Base-by-base conservation (phyloP, 1,284 basidiomycete genomes). In the Sphagnurus paluster region DNA sequence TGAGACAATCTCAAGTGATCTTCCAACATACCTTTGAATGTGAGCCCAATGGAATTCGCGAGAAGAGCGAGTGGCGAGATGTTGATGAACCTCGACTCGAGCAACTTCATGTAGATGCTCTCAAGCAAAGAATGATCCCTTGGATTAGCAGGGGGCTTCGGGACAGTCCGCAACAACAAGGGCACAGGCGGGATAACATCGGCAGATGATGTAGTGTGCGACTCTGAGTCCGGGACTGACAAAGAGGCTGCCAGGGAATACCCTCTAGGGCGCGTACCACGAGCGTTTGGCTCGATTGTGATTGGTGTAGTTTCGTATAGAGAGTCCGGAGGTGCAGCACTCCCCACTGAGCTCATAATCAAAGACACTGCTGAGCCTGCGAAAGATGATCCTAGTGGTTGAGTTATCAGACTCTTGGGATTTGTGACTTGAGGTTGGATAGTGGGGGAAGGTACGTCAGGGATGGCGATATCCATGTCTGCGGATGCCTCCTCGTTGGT, bases 111-210 rank as follows among this genome's bases (percentile, higher is more conserved):
- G 64, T 85, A 87, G n/a, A 86, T 81, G 36, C 65, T 64, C 53
- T 83, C 77, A 17, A 88, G 66, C 14, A 84, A 52, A 0, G 74
- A 73, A 58, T 88, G 85, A 52, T 88, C 82, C n/a, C 81, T 70
- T 3, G 84, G 84, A 56, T 87, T 80, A 4, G 57, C 52, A 0
- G 76, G 72, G 2, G 67, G 58, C 42, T 67, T 69, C 9, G 67
- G 60, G 44, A 60, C 51, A 5, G 67, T 67, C 17, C 64, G 57
- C 24, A 70, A 57, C 42, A 75, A 49, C 30, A 43, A 37, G n/a
- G 48, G 53, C 4, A 52, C 32, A 28, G 48, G 36, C 4, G 47
- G 44, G 6, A 43, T 19, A 10, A 21, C 26, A 16, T 45, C 48
- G 14, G 30, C 21, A 24, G 42, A 44, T 8, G 29, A 13, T 5